A percentile compares a stretch with the other conserved stretches of the same genome.
These are phyloP conservation scores for Brassica juncea DNA, from an alignment of 345 rosid genomes.

Conservation along the genomic window DNA sequence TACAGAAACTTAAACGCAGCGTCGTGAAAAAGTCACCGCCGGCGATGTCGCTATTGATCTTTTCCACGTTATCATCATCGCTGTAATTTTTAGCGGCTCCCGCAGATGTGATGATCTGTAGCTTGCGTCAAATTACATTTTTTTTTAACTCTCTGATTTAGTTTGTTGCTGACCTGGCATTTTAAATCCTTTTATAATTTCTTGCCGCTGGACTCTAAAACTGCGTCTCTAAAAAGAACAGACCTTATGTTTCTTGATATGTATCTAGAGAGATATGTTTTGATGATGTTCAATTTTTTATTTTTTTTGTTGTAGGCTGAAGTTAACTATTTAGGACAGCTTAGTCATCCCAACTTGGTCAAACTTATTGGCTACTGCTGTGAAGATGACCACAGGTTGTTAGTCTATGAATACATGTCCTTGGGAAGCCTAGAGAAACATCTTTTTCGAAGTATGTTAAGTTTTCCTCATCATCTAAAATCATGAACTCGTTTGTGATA, in stretches of 20 bases:
- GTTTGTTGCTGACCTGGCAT: too few relatives aligned
- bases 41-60: too few relatives aligned
- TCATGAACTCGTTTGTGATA: background rate
- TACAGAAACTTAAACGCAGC: too few relatives aligned
- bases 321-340: slow-evolving; percentile 90
- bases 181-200: too few relatives aligned
- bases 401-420: slow-evolving; percentile 94
- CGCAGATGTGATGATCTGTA: too few relatives aligned
- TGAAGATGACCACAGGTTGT: slow-evolving; percentile 87
- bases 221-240: too few relatives aligned
- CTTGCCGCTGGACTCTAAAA: too few relatives aligned
- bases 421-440: slow-evolving; percentile 93
- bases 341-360: slow-evolving; percentile 89
- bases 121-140: too few relatives aligned
- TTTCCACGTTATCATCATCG: too few relatives aligned
- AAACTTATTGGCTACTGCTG: slow-evolving; percentile 98
- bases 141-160: too few relatives aligned
- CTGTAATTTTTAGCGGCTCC: too few relatives aligned
- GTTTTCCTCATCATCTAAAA: background rate
- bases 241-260: background rate
- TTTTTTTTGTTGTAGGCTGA: slow-evolving; percentile 66
- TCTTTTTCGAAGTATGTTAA: slow-evolving; percentile 87
- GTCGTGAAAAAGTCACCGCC: too few relatives aligned
- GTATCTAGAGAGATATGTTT: background rate
- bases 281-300: background rate